These are phyloP conservation scores for Heterobasidion irregulare DNA, from an alignment of 1,284 basidiomycete species.

Conservation along the genomic window DNA sequence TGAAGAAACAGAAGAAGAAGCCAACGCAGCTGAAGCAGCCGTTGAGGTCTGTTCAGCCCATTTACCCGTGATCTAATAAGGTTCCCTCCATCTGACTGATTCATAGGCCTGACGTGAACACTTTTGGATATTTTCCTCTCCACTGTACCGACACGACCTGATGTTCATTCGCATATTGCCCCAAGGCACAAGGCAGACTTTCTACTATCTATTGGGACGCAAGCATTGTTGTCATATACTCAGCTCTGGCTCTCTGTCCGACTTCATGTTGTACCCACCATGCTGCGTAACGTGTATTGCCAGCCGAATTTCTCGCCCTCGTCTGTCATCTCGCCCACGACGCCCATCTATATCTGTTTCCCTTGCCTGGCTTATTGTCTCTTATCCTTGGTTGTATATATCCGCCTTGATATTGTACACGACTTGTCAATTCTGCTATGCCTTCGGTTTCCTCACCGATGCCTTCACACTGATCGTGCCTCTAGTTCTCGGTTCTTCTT, in stretches of 20 bases:
- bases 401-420: background rate
- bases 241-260: background rate
- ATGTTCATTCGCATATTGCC: background rate
- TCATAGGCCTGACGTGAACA: background rate
- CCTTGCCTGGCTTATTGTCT: background rate
- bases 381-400: background rate
- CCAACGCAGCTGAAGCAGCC: conserved; percentile 7
- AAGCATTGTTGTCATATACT: background rate
- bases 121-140: too few relatives aligned
- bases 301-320: background rate
- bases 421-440: background rate
- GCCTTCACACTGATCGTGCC: too few relatives aligned
- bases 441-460: background rate
- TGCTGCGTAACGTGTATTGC: background rate
- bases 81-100: background rate
- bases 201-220: background rate
- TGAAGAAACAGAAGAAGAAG: conserved; percentile 8
- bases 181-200: background rate
- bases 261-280: background rate
- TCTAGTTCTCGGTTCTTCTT: too few relatives aligned
- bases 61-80: background rate
- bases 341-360: background rate
- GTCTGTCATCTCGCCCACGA: background rate
- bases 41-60: conserved; percentile 1
- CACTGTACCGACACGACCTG: background rate